Evolutionary conservation across 139 green algal species (phyloP).

Genomic region (Yamagishiella unicocca): DNA sequence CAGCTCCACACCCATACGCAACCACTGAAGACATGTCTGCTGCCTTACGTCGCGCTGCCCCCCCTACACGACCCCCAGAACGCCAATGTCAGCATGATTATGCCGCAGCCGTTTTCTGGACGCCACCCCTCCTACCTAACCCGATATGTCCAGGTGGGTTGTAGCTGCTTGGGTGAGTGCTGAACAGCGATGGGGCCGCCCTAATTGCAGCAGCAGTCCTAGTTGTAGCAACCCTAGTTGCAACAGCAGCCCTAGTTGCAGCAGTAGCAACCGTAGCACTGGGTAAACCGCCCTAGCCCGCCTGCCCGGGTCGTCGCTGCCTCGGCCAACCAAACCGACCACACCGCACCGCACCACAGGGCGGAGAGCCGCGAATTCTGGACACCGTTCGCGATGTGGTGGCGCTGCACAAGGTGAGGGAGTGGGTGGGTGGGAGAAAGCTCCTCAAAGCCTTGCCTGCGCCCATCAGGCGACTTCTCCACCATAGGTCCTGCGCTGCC

Average conservation of each 20-base stretch:
- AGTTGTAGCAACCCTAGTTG: too few species aligned
- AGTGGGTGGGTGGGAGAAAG: background rate
- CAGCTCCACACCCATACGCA: background rate
- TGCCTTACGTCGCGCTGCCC: background rate
- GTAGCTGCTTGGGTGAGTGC: too few species aligned
- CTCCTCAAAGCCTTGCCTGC: too few species aligned
- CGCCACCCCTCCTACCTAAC: constrained; percentile 50
- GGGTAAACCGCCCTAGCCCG: too few species aligned
- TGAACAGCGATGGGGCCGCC: too few species aligned
- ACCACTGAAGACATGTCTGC: background rate
- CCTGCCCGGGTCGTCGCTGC: too few species aligned
- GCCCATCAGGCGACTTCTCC: too few species aligned
- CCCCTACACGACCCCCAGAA: background rate
- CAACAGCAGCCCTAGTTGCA: too few species aligned
- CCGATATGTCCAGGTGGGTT: constrained; percentile 40
- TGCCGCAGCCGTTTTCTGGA: constrained; percentile 55
- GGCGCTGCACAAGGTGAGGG: constrained; percentile 28
- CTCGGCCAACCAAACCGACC: too few species aligned
- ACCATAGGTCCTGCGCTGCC: too few species aligned
- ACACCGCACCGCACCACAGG: background rate
- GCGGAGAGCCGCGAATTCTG: constrained; percentile 58
- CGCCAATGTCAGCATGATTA: constrained; percentile 50
- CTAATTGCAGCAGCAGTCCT: too few species aligned
- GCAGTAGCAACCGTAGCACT: too few species aligned
- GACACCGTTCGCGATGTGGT: constrained; percentile 60